Base-by-base conservation (phyloP, 2,329 filamentous ascomycete genomes). In the Fusarium palustre region DNA sequence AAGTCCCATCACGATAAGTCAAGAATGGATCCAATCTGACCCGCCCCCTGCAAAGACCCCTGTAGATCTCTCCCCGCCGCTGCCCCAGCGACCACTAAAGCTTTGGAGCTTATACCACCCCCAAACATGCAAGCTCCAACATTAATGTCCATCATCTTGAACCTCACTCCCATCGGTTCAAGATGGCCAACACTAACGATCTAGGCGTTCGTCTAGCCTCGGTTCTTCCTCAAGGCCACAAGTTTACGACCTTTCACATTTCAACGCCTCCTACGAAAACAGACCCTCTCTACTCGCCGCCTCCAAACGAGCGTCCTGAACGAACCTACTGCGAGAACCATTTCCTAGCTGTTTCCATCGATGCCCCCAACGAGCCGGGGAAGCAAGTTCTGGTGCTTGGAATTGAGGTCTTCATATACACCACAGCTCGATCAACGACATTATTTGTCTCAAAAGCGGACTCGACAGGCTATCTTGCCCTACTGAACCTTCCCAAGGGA, bases 381-480 rank as follows among this genome's bases (percentile, higher is more conserved):
- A 79, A 76, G 20, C 84, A 89, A 66, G 85, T 97, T 2, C 81
- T 97, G 9, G 85, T 95, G 11, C 90, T 97, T 61, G 95, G 92
- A 18, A 86, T 99, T 67, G 96, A 99, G 77, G 85, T 97, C 53
- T 86, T 96, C 73, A 87, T 99, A 64, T 99, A 97, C 80, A 92
- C 90, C 1, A 97, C 94, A 0, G 87, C 88, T 46, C 87, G 88
- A 72, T 87, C 93, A 25, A 97, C 92, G 2, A 97, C 92, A 6
- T 86, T 98, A 55, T 99, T 99, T 78, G 91, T 99, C 25, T 95
- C 94, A 68, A 99, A 99, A 80, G 96, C 96, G 49, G 96, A 99
- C 81, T 97, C 96, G 12, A 97, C 95, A 0, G 96, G 97, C 25
- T 97, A 93, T 76, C 82, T 97, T 12, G 84, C 90, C 70, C 83